Percentiles rank a stretch among this genome's conserved stretches.
These are phyloP conservation scores for Chara braunii DNA, from an alignment of 139 green algal genomes.

Conservation along the genomic window DNA sequence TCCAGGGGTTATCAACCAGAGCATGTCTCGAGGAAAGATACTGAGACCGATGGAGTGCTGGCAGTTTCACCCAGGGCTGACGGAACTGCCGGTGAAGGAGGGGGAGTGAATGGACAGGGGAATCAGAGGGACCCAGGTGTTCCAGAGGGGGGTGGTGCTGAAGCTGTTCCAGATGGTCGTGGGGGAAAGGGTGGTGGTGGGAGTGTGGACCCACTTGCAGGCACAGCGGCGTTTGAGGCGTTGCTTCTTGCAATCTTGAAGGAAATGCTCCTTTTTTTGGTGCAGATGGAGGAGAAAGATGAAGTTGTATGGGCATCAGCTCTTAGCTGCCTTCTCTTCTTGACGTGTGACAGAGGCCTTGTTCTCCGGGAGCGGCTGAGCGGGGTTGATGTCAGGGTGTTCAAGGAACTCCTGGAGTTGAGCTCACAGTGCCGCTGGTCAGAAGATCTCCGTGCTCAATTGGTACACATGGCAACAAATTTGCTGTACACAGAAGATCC, in stretches of 20 bases:
- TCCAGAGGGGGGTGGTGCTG: too few species aligned
- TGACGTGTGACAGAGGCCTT: slow-evolving; percentile 9
- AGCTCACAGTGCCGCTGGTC: slow-evolving; percentile 27
- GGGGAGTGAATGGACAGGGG: too few species aligned
- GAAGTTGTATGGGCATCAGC: slow-evolving; percentile 26
- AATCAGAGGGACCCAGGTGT: too few species aligned
- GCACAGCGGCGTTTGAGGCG: slow-evolving; percentile 28
- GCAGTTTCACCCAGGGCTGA: too few species aligned
- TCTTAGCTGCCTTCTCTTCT: slow-evolving; percentile 31
- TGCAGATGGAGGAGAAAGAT: slow-evolving; percentile 34
- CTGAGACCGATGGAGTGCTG: too few species aligned
- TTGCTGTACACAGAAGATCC: slow-evolving; percentile 25
- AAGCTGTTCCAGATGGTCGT: neutral
- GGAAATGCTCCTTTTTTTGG: slow-evolving; percentile 34
- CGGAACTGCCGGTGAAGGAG: too few species aligned
- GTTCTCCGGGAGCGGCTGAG: neutral
- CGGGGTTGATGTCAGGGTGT: slow-evolving; percentile 8
- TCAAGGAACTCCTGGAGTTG: slow-evolving; percentile 15
- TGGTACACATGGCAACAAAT: slow-evolving; percentile 7
- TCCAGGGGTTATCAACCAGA: too few species aligned
- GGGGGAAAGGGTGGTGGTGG: neutral
- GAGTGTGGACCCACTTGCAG: slow-evolving; percentile 1
- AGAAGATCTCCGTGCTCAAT: slow-evolving; percentile 17
- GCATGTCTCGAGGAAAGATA: too few species aligned
- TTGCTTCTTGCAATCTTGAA: slow-evolving; percentile 19